These are phyloP conservation scores for Buxus sempervirens DNA, from an alignment of 164 flowering plant genomes.

Conservation along the genomic window DNA sequence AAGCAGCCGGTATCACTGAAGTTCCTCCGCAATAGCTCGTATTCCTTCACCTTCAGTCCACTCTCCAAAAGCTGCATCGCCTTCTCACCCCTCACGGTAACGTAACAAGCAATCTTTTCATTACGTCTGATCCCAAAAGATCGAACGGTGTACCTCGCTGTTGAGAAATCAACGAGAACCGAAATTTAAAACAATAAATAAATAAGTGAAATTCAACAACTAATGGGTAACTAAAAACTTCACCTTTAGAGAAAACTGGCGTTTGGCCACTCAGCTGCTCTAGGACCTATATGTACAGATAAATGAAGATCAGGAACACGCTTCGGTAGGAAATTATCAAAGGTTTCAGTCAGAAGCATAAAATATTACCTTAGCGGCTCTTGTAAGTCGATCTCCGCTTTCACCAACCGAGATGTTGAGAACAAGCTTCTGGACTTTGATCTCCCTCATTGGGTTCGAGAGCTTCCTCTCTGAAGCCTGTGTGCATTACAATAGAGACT, in stretches of 20 bases:
- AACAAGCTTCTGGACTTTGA: constrained; percentile 55
- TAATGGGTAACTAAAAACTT: neutral
- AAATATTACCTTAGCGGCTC: constrained; percentile 47
- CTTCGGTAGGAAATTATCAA: neutral
- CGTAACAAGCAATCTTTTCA: constrained; percentile 46
- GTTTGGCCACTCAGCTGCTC: constrained; percentile 56
- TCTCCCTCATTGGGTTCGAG: constrained; percentile 52
- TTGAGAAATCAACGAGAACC: neutral
- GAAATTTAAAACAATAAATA: neutral
- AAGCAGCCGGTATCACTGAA: constrained; percentile 60
- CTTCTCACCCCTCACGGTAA: constrained; percentile 38
- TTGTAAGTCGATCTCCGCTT: constrained; percentile 52
- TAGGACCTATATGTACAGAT: constrained; percentile 40
- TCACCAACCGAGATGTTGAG: constrained; percentile 62
- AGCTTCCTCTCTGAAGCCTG: constrained; percentile 56
- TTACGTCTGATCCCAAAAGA: constrained; percentile 47
- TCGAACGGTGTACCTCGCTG: constrained; percentile 48
- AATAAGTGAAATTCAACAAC: neutral
- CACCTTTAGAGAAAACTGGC: constrained; percentile 61
- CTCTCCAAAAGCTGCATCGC: constrained; percentile 56
- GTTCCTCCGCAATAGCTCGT: constrained; percentile 49
- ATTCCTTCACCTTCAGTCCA: constrained; percentile 57
- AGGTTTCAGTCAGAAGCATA: neutral
- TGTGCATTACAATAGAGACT: neutral
- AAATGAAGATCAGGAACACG: neutral